Percentiles rank a stretch among this genome's conserved stretches.
Conservation (phyloP, 2,329 filamentous ascomycete genomes). For the Fusarium neocosmosporiellum region DNA sequence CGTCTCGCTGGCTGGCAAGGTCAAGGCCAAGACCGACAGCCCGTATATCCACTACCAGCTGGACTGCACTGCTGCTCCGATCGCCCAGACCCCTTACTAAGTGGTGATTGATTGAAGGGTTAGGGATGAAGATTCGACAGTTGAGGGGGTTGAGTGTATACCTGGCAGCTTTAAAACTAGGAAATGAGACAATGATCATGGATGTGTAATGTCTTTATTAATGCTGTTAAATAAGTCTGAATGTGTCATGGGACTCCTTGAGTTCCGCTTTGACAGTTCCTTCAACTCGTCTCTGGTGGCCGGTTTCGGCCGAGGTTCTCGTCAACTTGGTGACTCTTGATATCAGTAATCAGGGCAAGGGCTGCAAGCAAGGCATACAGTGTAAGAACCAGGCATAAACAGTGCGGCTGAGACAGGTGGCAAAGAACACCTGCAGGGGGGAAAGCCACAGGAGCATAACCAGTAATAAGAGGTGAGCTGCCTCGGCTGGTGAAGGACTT, state of each 20-base stretch:
- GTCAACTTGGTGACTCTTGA: neutral
- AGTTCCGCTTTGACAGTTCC: neutral
- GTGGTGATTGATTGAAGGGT: neutral
- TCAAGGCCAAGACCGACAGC: neutral
- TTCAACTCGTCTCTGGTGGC: neutral
- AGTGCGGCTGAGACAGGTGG: neutral
- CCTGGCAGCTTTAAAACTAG: too few species aligned
- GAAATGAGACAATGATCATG: neutral
- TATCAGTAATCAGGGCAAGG: neutral
- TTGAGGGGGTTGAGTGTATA: neutral
- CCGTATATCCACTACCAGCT: constrained; percentile 3
- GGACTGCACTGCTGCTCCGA: neutral
- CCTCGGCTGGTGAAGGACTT: neutral
- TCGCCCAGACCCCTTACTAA: neutral
- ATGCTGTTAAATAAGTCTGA: neutral
- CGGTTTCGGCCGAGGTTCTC: neutral
- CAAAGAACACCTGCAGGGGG: neutral
- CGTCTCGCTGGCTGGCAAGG: constrained; percentile 7
- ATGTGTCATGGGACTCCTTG: neutral
- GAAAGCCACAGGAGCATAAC: neutral
- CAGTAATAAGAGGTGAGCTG: neutral
- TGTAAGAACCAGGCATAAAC: neutral
- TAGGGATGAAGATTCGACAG: neutral
- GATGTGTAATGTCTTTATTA: neutral
- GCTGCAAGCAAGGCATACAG: neutral